A percentile compares a stretch with the other conserved stretches of the same genome.
phyloP scores from a whole-genome alignment of 768 basidiomycete genomes.

The Hericium erinaceus region DNA sequence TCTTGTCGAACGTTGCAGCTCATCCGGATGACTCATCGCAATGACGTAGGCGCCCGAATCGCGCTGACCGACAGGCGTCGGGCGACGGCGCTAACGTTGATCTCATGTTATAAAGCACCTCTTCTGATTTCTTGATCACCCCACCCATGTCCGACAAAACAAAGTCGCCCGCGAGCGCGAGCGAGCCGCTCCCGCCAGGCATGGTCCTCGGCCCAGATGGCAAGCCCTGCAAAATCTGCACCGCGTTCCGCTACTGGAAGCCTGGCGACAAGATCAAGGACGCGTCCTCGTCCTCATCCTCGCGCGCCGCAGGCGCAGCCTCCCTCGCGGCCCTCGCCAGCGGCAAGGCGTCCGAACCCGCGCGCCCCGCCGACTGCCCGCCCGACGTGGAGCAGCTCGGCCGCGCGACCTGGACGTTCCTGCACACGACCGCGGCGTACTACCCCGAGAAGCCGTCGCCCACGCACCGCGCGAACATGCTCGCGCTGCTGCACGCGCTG shows the following conservation, averaged over 20 bases:
- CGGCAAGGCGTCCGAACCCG: slow-evolving; percentile 17
- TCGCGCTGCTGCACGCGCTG: slow-evolving; percentile 64
- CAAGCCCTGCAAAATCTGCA: slow-evolving; percentile 91
- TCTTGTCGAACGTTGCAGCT: no score
- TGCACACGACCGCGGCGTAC: slow-evolving; percentile 92
- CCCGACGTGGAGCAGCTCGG: slow-evolving; percentile 87
- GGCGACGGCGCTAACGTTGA: no score
- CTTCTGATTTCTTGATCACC: no score
- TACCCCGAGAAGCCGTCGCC: slow-evolving; percentile 79
- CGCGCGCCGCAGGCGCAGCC: slow-evolving; percentile 25
- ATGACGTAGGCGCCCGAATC: no score
- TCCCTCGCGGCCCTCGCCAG: slow-evolving; percentile 17
- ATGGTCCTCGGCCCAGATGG: slow-evolving; percentile 89
- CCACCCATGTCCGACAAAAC: no score
- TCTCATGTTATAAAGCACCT: no score
- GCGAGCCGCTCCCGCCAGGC: slow-evolving; percentile 50
- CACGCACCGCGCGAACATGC: slow-evolving; percentile 75
- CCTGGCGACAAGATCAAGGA: slow-evolving; percentile 22
- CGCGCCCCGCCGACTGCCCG: slow-evolving; percentile 64
- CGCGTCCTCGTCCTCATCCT: slow-evolving; percentile 26
- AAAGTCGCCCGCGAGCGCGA: background rate
- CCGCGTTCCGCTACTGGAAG: slow-evolving; percentile 67
- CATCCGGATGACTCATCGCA: no score
- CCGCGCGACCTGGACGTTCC: slow-evolving; percentile 91
- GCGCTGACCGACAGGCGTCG: no score